Evolutionary conservation across 345 rosid species (phyloP), one percentile per base, ranked within the genome.

Genomic region (Populus alba): DNA sequence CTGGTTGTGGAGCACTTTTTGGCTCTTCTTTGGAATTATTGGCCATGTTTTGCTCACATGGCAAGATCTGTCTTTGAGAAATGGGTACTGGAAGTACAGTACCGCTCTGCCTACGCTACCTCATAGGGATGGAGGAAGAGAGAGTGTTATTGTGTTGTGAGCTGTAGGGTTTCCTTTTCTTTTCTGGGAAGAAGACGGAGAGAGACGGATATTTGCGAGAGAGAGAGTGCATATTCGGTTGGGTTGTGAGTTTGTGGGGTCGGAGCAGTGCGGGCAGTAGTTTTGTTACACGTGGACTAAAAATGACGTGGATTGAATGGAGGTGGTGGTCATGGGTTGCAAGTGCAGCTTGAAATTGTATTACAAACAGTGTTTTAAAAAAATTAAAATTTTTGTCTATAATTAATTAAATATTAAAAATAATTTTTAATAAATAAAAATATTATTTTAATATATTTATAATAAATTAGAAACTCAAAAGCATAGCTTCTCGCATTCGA

Each of bases 1-100:
- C 91, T 72, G 97, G 72, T 78, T 83, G 90, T 15, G 94, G 96
- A 15, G 90, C 98, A 2, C 87, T 82, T 25, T 80, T 81, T 6
- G 97, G 93, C 77, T 92, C 91, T 53, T 89, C 94, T 77, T 73
- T 85, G 71, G 87, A 74, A 82, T 86, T 87, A 80, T 85, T 88
- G 67, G 91, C 91, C 97, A 91, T 92, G 29, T n/a, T 41, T 75
- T 25, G 68, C 61, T 66, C 68, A 53, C 77, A 41, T 72, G 77
- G 68, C 76, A 27, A 57, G 77, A 73, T 55, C 74, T 38, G 72
- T 17, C 8, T 66, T 13, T 1, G 37, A 16, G 39, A 3, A n/a
- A 59, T 59, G 29, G 63, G 63, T 59, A 59, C 63, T 9, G 29
- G 27, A 59, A n/a, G 27, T 59, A n/a, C 63, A 59, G 63, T 59